Percentiles rank a stretch among this genome's conserved stretches.
These are phyloP conservation scores for Paecilomyces sp. DNA, from an alignment of 2,329 filamentous ascomycete genomes.

Conservation along the genomic window DNA sequence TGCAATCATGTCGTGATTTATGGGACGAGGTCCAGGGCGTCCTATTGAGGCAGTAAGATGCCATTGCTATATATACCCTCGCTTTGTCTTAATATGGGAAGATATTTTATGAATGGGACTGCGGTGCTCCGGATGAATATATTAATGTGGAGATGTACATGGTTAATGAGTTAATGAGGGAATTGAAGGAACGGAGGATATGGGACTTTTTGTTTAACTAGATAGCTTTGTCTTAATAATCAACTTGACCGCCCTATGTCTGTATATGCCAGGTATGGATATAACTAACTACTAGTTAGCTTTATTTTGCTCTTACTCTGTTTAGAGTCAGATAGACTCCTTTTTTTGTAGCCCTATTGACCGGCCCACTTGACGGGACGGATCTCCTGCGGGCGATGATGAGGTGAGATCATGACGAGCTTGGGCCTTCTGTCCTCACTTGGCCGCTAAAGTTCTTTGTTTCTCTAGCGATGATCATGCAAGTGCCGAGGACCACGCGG, in stretches of 20 bases:
- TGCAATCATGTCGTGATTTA: constrained; percentile 19
- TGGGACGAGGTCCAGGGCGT: constrained; percentile 24
- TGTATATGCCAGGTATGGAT: not conserved
- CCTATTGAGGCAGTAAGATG: constrained; percentile 6
- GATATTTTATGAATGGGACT: not conserved
- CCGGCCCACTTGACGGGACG: no score
- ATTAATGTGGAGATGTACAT: not conserved
- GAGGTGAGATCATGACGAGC: no score
- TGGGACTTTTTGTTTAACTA: not conserved
- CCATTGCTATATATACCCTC: not conserved
- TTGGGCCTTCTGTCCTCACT: not conserved
- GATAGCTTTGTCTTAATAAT: not conserved
- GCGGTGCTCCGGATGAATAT: not conserved
- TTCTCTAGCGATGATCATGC: not conserved
- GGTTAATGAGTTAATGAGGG: not conserved
- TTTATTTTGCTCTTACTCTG: not conserved
- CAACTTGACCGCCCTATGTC: no score
- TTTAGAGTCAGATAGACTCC: not conserved
- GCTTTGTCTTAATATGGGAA: not conserved
- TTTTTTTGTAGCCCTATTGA: no score
- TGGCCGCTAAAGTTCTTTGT: not conserved
- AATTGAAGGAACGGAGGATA: not conserved
- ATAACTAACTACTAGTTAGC: not conserved
- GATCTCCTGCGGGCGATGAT: no score
- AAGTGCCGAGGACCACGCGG: not conserved